Conservation (phyloP, 805 yeast genomes). For the Metschnikowia matae region DNA sequence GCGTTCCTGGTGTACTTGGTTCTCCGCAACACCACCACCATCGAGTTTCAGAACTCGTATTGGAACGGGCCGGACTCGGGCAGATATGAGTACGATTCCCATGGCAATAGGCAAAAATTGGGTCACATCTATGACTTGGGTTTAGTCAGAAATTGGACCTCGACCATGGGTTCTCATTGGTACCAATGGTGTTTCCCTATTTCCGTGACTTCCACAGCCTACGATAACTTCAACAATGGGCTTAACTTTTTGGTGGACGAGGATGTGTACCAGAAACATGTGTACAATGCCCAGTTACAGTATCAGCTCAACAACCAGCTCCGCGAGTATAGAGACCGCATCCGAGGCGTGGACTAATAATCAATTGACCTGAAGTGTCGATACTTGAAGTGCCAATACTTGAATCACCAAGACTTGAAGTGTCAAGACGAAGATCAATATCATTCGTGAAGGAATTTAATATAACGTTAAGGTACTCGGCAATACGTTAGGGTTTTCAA, state of each 20-base stretch:
- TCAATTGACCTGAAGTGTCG: no score
- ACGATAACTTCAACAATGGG: constrained; percentile 38
- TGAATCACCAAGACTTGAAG: no score
- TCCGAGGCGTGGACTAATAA: constrained; percentile 8
- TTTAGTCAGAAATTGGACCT: constrained; percentile 51
- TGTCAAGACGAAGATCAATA: no score
- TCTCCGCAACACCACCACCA: constrained; percentile 67
- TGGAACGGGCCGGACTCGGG: constrained; percentile 41
- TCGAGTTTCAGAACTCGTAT: constrained; percentile 63
- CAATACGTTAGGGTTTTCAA: no score
- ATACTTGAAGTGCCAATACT: no score
- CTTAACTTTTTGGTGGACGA: constrained; percentile 49
- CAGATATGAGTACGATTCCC: constrained; percentile 32
- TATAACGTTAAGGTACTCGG: no score
- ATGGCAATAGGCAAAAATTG: constrained; percentile 38
- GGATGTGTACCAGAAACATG: constrained; percentile 36
- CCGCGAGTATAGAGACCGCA: constrained; percentile 15
- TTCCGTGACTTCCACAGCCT: constrained; percentile 16
- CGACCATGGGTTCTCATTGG: constrained; percentile 69
- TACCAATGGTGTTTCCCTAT: constrained; percentile 70
- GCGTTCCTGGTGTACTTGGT: constrained; percentile 58
- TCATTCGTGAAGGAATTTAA: no score
- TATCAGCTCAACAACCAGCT: constrained; percentile 43
- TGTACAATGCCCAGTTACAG: constrained; percentile 42
- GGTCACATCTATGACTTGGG: constrained; percentile 84